Conservation (phyloP, 2,329 filamentous ascomycete species). For the Blumeria graminis region DNA sequence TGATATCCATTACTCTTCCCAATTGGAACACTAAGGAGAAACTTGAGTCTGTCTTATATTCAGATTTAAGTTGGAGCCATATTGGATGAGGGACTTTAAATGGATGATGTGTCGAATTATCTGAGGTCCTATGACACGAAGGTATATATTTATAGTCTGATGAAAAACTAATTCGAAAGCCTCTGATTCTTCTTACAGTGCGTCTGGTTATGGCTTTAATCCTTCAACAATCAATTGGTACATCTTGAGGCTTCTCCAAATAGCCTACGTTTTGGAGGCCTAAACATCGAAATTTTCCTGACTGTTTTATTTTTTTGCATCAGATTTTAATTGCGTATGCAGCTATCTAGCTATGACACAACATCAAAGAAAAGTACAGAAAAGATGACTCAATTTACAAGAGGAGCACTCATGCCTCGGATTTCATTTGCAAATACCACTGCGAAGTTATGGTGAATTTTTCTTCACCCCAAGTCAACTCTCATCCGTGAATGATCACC, state of each 20-base stretch:
- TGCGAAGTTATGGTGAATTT: too few relatives aligned
- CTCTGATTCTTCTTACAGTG: background rate
- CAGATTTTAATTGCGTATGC: too few relatives aligned
- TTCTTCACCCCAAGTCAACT: too few relatives aligned
- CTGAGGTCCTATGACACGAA: background rate
- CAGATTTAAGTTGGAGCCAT: background rate
- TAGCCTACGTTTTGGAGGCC: background rate
- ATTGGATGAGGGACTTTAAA: background rate
- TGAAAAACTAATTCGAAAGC: background rate
- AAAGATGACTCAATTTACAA: too few relatives aligned
- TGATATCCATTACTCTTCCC: background rate
- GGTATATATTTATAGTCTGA: background rate
- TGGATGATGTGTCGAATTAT: background rate
- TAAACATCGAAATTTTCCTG: background rate
- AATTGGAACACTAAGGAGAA: background rate
- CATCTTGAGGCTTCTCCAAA: background rate
- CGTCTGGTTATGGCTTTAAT: background rate
- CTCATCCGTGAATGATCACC: too few relatives aligned
- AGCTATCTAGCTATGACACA: too few relatives aligned
- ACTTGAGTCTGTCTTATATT: background rate
- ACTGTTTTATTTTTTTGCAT: background rate
- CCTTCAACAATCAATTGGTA: background rate
- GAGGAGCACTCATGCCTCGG: too few relatives aligned
- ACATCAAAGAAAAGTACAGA: too few relatives aligned
- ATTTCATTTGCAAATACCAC: too few relatives aligned